Conservation (phyloP, 2,329 filamentous ascomycete genomes). For the Cordyceps pruinosa region DNA sequence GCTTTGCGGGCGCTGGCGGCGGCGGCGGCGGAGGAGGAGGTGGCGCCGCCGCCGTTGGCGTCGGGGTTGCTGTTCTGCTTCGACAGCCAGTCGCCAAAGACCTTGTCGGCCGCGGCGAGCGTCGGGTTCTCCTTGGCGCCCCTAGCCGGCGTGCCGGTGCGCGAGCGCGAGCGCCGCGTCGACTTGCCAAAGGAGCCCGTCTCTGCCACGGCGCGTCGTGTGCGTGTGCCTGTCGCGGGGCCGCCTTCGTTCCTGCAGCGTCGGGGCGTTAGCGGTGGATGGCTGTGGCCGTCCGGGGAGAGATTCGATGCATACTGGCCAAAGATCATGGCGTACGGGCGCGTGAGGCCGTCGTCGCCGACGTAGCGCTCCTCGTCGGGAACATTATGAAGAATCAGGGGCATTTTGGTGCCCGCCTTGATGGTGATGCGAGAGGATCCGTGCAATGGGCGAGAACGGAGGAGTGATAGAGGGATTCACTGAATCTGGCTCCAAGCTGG, state of each 20-base stretch:
- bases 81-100: slow-evolving; percentile 54
- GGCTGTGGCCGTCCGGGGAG: slow-evolving; percentile 9
- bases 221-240: slow-evolving; percentile 39
- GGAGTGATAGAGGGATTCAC: not conserved
- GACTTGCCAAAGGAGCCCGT: slow-evolving; percentile 61
- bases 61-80: slow-evolving; percentile 35
- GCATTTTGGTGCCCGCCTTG: slow-evolving; percentile 45
- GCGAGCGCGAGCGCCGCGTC: slow-evolving; percentile 55
- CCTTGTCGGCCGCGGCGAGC: slow-evolving; percentile 52
- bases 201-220: slow-evolving; percentile 49
- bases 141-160: slow-evolving; percentile 51
- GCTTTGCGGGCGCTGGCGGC: slow-evolving; percentile 25
- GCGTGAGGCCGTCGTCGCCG: slow-evolving; percentile 57
- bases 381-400: slow-evolving; percentile 61
- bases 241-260: slow-evolving; percentile 42
- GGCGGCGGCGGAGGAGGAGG: slow-evolving; percentile 19
- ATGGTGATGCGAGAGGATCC: not conserved
- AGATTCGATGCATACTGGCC: slow-evolving; percentile 42
- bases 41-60: slow-evolving; percentile 15
- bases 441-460: not conserved
- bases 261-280: not conserved
- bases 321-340: slow-evolving; percentile 61
- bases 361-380: slow-evolving; percentile 61
- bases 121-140: slow-evolving; percentile 51
- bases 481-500: not conserved